Base-by-base conservation (phyloP, 768 basidiomycete genomes). In the Dendrothele bispora region DNA sequence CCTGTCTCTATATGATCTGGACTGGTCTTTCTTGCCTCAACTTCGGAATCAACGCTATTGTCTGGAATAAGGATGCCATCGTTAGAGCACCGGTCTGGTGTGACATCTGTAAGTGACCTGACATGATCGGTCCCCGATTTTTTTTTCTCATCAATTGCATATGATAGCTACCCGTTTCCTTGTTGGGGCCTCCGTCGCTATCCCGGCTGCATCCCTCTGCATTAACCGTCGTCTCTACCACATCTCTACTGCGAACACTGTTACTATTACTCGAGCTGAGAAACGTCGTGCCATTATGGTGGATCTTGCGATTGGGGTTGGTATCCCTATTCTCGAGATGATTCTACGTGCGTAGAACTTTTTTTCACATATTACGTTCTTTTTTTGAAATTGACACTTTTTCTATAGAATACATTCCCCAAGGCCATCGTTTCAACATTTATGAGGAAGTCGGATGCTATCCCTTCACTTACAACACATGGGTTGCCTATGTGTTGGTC, bases 201-300 rank as follows among this genome's bases (percentile, higher is more conserved):
- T 82, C 49, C 79, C 82, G 4, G 74, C 78, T 2, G 68, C 77
- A 8, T 77, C 76, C 4, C 67, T 82, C 4, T 80, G 78, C 59
- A 83, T 83, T 59, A 80, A 79, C 55, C 75, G 79, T n/a, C 76
- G 84, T 14, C 73, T 88, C 5, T 86, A 84, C 61, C 66, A 73
- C 52, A 83, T 85, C 39, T 74, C 80, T 7, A 64, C 73, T 1
- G 72, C 82, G 17, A 71, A 71, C 46, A 66, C 73, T 5, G 78
- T 84, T 46, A 75, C 72, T 1, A 68, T 75, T 37, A 77, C 79
- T 18, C 70, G 59, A 25, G 72, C 73, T 5, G 72, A 80, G 70
- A 79, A 74, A 59, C 74, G 75, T n/a, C 70, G 77, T 3, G 70
- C 63, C 3, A 64, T 84, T 42, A 58, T 76, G 43, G 60, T 77